A percentile compares a stretch with the other conserved stretches of the same genome.
phyloP scores from a whole-genome alignment of 2,329 filamentous ascomycete genomes.

The Basipetospora sp. region DNA sequence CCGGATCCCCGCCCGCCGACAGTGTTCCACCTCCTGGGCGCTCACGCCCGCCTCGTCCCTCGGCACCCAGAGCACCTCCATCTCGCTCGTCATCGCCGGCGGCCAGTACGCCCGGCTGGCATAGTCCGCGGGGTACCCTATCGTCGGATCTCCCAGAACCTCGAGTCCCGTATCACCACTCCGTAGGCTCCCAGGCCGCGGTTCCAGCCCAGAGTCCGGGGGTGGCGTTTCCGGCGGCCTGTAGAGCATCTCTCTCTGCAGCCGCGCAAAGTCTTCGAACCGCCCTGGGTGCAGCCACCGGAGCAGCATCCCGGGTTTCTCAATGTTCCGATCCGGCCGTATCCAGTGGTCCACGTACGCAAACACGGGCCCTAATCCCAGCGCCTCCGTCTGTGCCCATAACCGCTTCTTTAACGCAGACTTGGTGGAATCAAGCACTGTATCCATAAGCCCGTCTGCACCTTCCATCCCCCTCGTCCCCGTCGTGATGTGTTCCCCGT shows the following conservation, averaged over 20 bases:
- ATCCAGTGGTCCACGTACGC: slow-evolving; percentile 15
- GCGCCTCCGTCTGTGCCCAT: slow-evolving; percentile 12
- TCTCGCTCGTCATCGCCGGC: slow-evolving; percentile 46
- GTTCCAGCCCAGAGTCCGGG: too few relatives aligned
- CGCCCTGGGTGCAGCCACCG: slow-evolving; percentile 67
- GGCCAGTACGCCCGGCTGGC: slow-evolving; percentile 54
- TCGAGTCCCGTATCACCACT: neutral
- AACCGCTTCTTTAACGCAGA: slow-evolving; percentile 23
- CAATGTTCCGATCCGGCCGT: slow-evolving; percentile 12
- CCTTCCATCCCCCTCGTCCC: slow-evolving; percentile 21
- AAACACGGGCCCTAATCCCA: slow-evolving; percentile 16
- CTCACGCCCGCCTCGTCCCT: slow-evolving; percentile 55
- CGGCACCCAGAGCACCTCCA: slow-evolving; percentile 62
- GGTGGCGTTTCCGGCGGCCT: too few relatives aligned
- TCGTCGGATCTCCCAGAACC: slow-evolving; percentile 10
- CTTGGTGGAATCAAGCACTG: slow-evolving; percentile 21
- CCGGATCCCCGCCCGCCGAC: slow-evolving; percentile 43
- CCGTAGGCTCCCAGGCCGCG: too few relatives aligned
- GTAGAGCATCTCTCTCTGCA: slow-evolving; percentile 16
- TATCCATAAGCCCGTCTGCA: slow-evolving; percentile 18
- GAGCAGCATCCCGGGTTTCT: slow-evolving; percentile 36
- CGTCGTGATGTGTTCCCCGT: slow-evolving; percentile 8
- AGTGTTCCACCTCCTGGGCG: slow-evolving; percentile 55
- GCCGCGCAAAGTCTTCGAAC: slow-evolving; percentile 55
- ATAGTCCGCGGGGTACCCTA: slow-evolving; percentile 41